Conservation (phyloP, 116 monocot species). For the Phalaenopsis hybrid region DNA sequence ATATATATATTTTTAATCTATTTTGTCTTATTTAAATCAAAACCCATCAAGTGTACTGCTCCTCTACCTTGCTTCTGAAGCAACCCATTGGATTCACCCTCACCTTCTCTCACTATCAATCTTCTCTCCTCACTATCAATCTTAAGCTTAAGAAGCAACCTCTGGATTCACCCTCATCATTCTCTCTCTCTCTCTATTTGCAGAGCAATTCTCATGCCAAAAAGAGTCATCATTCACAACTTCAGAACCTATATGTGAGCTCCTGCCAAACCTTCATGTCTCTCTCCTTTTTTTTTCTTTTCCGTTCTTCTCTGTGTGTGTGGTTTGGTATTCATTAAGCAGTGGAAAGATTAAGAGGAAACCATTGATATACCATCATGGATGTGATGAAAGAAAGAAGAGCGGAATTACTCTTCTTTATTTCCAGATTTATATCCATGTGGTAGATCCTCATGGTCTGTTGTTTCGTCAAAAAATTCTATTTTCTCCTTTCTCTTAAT, state of each 20-base stretch:
- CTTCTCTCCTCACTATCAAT: conserved; percentile 12
- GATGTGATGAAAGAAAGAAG: conserved; percentile 18
- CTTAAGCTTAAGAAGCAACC: too few species aligned
- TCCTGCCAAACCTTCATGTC: conserved; percentile 16
- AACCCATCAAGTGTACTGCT: conserved; percentile 66
- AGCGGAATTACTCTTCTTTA: not conserved
- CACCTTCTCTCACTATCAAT: conserved; percentile 6
- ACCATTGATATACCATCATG: conserved; percentile 14
- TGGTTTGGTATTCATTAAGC: conserved; percentile 1
- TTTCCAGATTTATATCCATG: too few species aligned
- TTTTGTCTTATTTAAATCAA: conserved; percentile 17
- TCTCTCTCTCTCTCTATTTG: conserved; percentile 16
- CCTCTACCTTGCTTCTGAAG: conserved; percentile 74
- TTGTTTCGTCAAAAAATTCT: too few species aligned
- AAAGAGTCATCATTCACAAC: conserved; percentile 64
- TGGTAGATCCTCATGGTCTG: too few species aligned
- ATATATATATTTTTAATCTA: not conserved
- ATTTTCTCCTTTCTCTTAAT: too few species aligned
- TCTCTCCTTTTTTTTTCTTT: not conserved
- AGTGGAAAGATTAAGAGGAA: conserved; percentile 7
- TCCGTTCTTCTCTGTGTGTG: not conserved
- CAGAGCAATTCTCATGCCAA: conserved; percentile 24
- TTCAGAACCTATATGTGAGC: conserved; percentile 47
- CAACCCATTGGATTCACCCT: conserved; percentile 57
- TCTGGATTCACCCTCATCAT: too few species aligned